phyloP scores from a whole-genome alignment of 176 grass and related monocot genomes.

The Paspalum vaginatum region DNA sequence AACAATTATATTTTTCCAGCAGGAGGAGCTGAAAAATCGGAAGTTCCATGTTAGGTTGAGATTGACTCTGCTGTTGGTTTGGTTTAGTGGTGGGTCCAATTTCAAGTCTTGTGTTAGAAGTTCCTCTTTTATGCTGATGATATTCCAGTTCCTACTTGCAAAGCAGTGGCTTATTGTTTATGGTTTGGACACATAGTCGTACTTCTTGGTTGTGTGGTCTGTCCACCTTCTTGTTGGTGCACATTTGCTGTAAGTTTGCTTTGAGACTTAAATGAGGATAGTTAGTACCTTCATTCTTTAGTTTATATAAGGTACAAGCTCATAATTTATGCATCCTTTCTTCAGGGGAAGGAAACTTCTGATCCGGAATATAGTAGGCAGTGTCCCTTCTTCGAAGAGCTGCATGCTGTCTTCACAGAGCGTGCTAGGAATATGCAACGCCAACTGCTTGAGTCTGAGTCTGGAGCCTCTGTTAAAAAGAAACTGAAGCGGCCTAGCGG shows the following conservation, averaged over 20 bases:
- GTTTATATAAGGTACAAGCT: neutral
- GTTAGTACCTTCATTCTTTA: conserved; percentile 30
- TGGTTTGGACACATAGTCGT: neutral
- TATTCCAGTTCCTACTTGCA: conserved; percentile 15
- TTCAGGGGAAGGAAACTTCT: conserved; percentile 95
- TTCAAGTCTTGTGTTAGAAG: conserved; percentile 20
- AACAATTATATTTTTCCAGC: neutral
- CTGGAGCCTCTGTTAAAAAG: conserved; percentile 59
- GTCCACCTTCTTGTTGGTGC: conserved; percentile 24
- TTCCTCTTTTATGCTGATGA: neutral
- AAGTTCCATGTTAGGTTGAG: conserved; percentile 24
- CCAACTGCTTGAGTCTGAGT: conserved; percentile 81
- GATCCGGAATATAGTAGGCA: conserved; percentile 74
- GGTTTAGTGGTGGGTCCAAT: conserved; percentile 20
- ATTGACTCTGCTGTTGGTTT: conserved; percentile 14
- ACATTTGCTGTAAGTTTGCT: conserved; percentile 12
- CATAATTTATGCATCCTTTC: neutral
- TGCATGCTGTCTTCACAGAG: conserved; percentile 83
- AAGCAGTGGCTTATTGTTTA: neutral
- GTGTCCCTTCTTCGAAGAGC: conserved; percentile 92
- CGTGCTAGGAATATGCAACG: conserved; percentile 85
- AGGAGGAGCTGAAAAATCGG: neutral
- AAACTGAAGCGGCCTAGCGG: conserved; percentile 59
- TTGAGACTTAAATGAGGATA: conserved; percentile 1
- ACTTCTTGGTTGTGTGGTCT: conserved; percentile 8